These are phyloP conservation scores for Lactarius sp. DNA, from an alignment of 768 basidiomycete species.

Conservation along the genomic window DNA sequence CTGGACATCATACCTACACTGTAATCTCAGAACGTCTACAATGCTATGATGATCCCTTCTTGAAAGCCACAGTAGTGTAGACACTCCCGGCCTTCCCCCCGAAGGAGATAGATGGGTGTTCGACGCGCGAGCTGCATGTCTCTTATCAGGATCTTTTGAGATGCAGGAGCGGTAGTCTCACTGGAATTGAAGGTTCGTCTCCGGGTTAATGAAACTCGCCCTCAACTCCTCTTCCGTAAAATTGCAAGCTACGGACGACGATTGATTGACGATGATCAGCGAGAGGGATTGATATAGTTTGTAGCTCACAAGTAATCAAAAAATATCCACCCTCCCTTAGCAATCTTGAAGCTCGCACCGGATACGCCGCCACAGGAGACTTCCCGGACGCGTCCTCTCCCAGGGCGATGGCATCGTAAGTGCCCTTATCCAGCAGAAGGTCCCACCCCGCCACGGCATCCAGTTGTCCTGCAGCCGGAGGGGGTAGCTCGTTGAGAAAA, in stretches of 20 bases:
- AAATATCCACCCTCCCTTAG: constrained; percentile 66
- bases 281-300: background rate
- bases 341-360: constrained; percentile 47
- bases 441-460: constrained; percentile 50
- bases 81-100: constrained; percentile 73
- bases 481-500: constrained; percentile 56
- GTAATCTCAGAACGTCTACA: constrained; percentile 10
- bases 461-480: constrained; percentile 25
- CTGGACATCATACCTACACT: constrained; percentile 48
- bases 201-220: constrained; percentile 43
- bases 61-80: constrained; percentile 69
- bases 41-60: constrained; percentile 31
- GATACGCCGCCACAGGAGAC: constrained; percentile 56
- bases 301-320: constrained; percentile 69
- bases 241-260: constrained; percentile 51
- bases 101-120: constrained; percentile 67
- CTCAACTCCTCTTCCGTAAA: constrained; percentile 77
- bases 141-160: background rate
- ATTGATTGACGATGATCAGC: background rate
- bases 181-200: constrained; percentile 58
- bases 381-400: constrained; percentile 50
- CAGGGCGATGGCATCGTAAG: constrained; percentile 79
- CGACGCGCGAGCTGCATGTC: constrained; percentile 58
- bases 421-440: constrained; percentile 81
- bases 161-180: constrained; percentile 35